These are phyloP conservation scores for Viola odorata DNA, from an alignment of 345 rosid genomes.

Conservation along the genomic window DNA sequence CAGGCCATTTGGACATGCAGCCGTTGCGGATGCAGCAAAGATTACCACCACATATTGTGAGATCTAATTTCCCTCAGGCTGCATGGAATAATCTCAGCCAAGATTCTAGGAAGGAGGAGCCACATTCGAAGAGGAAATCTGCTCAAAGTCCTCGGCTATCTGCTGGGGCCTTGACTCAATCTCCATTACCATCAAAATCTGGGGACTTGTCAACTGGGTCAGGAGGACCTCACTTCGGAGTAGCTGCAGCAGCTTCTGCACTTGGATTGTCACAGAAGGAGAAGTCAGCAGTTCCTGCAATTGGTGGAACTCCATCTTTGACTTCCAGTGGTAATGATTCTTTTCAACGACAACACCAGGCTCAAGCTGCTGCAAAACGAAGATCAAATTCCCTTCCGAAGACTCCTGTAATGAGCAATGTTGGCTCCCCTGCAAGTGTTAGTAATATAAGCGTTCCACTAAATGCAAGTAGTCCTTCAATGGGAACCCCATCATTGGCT, in stretches of 20 bases:
- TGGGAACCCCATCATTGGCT: constrained; percentile 61
- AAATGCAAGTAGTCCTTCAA: constrained; percentile 72
- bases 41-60: constrained; percentile 48
- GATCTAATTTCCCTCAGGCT: constrained; percentile 53
- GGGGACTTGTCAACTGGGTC: constrained; percentile 96
- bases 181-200: constrained; percentile 91
- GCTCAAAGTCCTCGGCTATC: constrained; percentile 87
- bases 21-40: constrained; percentile 57
- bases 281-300: constrained; percentile 52
- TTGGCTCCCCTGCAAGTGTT: constrained; percentile 94
- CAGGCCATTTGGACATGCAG: constrained; percentile 51
- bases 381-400: constrained; percentile 76
- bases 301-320: constrained; percentile 60
- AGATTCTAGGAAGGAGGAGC: constrained; percentile 75
- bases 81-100: constrained; percentile 71
- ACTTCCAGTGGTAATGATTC: constrained; percentile 80
- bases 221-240: constrained; percentile 72
- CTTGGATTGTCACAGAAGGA: constrained; percentile 71
- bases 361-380: constrained; percentile 54
- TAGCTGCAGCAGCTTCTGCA: constrained; percentile 36
- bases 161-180: constrained; percentile 71
- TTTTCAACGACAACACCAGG: constrained; percentile 63
- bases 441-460: constrained; percentile 57
- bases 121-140: constrained; percentile 59
- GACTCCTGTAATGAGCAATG: constrained; percentile 66